phyloP scores from a whole-genome alignment of 2,329 filamentous ascomycete species.

The Hansfordia pulvinata region DNA sequence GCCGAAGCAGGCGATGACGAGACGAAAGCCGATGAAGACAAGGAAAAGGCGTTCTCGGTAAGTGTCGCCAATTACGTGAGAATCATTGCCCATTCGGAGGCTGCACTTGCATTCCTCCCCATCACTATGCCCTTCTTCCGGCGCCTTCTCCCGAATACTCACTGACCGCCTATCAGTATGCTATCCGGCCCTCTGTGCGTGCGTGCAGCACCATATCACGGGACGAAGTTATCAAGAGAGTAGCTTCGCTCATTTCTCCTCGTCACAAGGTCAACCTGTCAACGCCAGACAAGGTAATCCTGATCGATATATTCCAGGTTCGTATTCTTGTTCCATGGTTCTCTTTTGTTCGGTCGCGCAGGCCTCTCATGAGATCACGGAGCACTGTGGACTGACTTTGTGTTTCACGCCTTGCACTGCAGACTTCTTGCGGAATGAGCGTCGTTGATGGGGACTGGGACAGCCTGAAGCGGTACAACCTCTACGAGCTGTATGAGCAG shows the following conservation, averaged over 20 bases:
- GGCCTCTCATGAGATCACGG: slow-evolving; percentile 7
- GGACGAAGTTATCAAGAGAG: slow-evolving; percentile 54
- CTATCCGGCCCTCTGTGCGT: slow-evolving; percentile 67
- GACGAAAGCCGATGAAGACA: slow-evolving; percentile 3
- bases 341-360: slow-evolving; percentile 2
- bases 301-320: slow-evolving; percentile 74
- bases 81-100: slow-evolving; percentile 4
- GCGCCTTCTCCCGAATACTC: no score
- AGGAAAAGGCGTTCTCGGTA: slow-evolving; percentile 23
- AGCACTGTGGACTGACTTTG: no score
- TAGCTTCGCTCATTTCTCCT: slow-evolving; percentile 51
- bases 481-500: slow-evolving; percentile 55
- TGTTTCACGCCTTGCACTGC: no score
- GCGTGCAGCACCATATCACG: slow-evolving; percentile 59
- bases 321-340: slow-evolving; percentile 6
- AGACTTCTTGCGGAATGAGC: slow-evolving; percentile 68
- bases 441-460: slow-evolving; percentile 67
- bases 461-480: slow-evolving; percentile 60
- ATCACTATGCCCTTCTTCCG: no score
- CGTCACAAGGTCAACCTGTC: slow-evolving; percentile 67
- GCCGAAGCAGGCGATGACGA: slow-evolving; percentile 4
- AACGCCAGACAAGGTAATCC: slow-evolving; percentile 63
- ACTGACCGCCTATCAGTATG: slow-evolving; percentile 43
- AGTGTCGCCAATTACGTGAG: slow-evolving; percentile 11
- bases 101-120: no score